phyloP scores from a whole-genome alignment of 2,329 filamentous ascomycete species.

The Cladosporium sp. region DNA sequence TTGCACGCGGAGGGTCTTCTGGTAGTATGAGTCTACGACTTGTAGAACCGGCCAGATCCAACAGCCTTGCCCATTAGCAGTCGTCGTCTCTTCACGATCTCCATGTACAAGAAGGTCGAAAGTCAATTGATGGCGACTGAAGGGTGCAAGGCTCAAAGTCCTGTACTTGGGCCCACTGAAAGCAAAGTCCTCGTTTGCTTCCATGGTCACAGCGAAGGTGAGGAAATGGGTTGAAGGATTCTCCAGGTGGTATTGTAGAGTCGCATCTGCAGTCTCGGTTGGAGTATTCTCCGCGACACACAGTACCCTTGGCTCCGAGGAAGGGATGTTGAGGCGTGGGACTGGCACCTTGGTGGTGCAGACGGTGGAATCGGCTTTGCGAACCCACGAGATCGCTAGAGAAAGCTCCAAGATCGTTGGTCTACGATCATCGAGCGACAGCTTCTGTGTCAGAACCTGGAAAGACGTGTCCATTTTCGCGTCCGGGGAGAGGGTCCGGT shows the following conservation, averaged over 20 bases:
- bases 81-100: conserved; percentile 7
- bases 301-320: conserved; percentile 81
- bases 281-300: conserved; percentile 35
- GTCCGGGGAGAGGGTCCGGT: conserved; percentile 15
- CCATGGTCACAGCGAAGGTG: conserved; percentile 88
- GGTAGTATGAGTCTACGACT: conserved; percentile 86
- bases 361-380: conserved; percentile 36
- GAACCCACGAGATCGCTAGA: conserved; percentile 73
- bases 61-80: conserved; percentile 37
- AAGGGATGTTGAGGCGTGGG: conserved; percentile 74
- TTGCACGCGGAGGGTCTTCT: conserved; percentile 78
- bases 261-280: conserved; percentile 26
- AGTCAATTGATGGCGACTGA: conserved; percentile 67
- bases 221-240: conserved; percentile 93
- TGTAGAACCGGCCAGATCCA: conserved; percentile 71
- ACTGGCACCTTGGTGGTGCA: conserved; percentile 66
- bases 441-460: conserved; percentile 65
- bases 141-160: conserved; percentile 73
- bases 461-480: conserved; percentile 19
- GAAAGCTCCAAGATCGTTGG: conserved; percentile 69
- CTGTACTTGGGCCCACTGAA: conserved; percentile 85
- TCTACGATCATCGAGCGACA: conserved; percentile 74
- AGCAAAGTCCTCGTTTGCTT: conserved; percentile 85
- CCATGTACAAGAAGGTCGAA: conserved; percentile 68
- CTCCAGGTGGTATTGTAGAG: conserved; percentile 68